phyloP scores from a whole-genome alignment of 179 eudicot genomes.

The Pouteria campechiana region DNA sequence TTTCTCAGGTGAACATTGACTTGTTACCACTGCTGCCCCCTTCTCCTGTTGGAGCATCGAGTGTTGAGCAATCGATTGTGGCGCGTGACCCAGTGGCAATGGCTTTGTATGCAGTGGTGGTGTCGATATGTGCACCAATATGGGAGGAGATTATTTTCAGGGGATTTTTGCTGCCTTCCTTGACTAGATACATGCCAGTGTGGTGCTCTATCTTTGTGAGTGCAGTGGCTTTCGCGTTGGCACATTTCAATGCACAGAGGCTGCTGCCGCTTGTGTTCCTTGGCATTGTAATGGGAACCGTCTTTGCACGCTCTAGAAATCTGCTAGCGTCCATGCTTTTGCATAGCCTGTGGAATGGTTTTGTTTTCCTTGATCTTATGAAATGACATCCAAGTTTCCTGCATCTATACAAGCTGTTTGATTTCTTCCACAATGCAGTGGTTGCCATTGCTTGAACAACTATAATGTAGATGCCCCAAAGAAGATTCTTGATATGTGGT shows the following conservation, averaged over 20 bases:
- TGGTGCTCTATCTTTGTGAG: conserved; percentile 81
- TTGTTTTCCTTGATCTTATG: conserved; percentile 75
- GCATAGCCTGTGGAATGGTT: conserved; percentile 82
- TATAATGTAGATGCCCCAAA: not conserved
- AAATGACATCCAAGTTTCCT: conserved; percentile 23
- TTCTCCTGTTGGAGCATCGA: conserved; percentile 54
- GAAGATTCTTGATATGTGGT: not conserved
- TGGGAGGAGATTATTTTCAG: conserved; percentile 89
- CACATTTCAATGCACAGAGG: conserved; percentile 81
- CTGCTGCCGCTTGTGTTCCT: conserved; percentile 67
- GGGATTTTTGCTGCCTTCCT: conserved; percentile 75
- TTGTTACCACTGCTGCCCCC: conserved; percentile 52
- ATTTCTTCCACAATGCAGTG: conserved; percentile 1
- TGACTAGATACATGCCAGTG: conserved; percentile 80
- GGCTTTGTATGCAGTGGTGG: conserved; percentile 56
- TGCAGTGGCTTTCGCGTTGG: conserved; percentile 63
- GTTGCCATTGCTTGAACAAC: not conserved
- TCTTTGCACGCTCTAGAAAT: conserved; percentile 61
- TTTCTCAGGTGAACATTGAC: conserved; percentile 63
- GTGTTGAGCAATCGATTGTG: conserved; percentile 71
- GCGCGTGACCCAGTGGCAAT: conserved; percentile 74
- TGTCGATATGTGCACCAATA: conserved; percentile 73
- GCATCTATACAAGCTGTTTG: not conserved
- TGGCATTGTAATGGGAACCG: conserved; percentile 69
- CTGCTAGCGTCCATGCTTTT: conserved; percentile 60